phyloP scores from a whole-genome alignment of 495 filamentous ascomycete species.

The Penicillium mononematosum region DNA sequence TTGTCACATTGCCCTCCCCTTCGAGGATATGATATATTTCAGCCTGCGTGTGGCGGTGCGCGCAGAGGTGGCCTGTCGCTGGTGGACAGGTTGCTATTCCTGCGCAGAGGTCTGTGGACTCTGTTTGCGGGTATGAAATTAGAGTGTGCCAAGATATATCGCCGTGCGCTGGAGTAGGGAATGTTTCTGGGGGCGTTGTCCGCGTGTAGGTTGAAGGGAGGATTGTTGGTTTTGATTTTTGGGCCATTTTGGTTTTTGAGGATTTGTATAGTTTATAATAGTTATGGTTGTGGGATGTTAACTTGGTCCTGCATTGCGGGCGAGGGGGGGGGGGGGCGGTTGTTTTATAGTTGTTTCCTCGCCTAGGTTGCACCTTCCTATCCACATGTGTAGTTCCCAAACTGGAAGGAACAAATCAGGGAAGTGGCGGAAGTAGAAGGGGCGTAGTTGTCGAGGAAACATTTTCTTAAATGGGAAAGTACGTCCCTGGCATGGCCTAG shows the following conservation, averaged over 20 bases:
- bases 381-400: not conserved
- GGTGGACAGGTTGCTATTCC: slow-evolving; percentile 35
- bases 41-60: slow-evolving; percentile 36
- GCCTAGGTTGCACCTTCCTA: not conserved
- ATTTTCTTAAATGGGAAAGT: not conserved
- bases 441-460: not conserved
- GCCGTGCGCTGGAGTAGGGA: slow-evolving; percentile 17
- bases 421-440: not conserved
- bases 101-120: slow-evolving; percentile 28
- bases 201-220: slow-evolving; percentile 7
- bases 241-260: not conserved
- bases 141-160: slow-evolving; percentile 39
- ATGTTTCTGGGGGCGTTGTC: slow-evolving; percentile 22
- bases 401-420: not conserved
- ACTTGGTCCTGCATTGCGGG: not conserved
- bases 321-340: too few species aligned
- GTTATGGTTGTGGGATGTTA: too few species aligned
- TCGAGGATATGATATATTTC: slow-evolving; percentile 42
- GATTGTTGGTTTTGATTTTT: slow-evolving; percentile 10
- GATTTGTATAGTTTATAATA: not conserved
- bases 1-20: slow-evolving; percentile 28
- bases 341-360: not conserved
- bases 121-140: slow-evolving; percentile 29
- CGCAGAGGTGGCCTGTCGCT: slow-evolving; percentile 27
- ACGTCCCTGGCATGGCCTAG: not conserved